phyloP scores from a whole-genome alignment of 148 eudicot genomes.

The Gaultheria prostrata region DNA sequence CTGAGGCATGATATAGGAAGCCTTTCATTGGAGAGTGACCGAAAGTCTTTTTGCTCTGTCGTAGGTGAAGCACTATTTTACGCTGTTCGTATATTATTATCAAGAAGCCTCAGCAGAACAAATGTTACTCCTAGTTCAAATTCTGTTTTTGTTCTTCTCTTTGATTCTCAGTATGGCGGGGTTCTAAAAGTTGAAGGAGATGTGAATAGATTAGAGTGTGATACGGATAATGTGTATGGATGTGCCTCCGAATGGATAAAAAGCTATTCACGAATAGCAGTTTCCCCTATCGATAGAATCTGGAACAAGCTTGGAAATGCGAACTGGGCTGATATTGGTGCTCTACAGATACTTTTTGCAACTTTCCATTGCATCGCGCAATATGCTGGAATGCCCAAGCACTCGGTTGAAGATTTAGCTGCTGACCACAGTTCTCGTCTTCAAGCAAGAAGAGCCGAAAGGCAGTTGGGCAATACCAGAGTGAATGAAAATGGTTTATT shows the following conservation, averaged over 20 bases:
- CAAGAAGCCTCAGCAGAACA: slow-evolving; percentile 76
- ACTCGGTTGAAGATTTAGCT: slow-evolving; percentile 85
- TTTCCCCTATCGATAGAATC: slow-evolving; percentile 79
- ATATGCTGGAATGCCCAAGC: slow-evolving; percentile 70
- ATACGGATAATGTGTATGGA: slow-evolving; percentile 66
- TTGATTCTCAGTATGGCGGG: slow-evolving; percentile 79
- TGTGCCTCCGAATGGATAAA: slow-evolving; percentile 82
- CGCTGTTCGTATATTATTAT: slow-evolving; percentile 69
- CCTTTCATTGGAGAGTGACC: slow-evolving; percentile 46
- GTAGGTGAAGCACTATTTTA: slow-evolving; percentile 78
- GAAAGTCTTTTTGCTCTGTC: slow-evolving; percentile 45
- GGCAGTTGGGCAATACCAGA: slow-evolving; percentile 58
- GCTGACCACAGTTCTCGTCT: slow-evolving; percentile 93
- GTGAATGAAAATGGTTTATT: slow-evolving; percentile 60
- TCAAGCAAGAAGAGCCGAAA: slow-evolving; percentile 73
- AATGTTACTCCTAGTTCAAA: slow-evolving; percentile 47
- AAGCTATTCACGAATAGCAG: slow-evolving; percentile 47
- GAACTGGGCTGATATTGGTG: slow-evolving; percentile 93
- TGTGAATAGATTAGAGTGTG: slow-evolving; percentile 59
- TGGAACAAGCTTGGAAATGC: slow-evolving; percentile 99
- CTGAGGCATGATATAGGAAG: slow-evolving; percentile 63
- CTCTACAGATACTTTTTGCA: slow-evolving; percentile 88
- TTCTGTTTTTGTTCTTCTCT: slow-evolving; percentile 73
- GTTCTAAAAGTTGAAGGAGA: slow-evolving; percentile 90
- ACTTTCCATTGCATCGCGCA: slow-evolving; percentile 74